Evolutionary conservation across 192 early-diverging fungal species (phyloP).

Genomic region (Funneliformis mosseae): DNA sequence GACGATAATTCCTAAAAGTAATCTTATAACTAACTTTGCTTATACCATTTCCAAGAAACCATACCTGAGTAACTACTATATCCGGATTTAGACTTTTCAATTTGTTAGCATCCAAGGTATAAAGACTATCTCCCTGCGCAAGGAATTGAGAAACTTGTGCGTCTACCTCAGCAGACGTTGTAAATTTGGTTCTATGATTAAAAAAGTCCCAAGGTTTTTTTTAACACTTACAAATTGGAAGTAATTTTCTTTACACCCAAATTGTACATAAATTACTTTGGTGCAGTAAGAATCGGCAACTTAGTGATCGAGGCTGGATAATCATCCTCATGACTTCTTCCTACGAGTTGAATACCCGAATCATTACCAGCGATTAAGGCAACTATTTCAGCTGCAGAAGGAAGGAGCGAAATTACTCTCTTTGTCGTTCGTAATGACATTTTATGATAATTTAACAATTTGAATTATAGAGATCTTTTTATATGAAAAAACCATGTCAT

Average conservation of each 20-base stretch:
- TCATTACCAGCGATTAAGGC: background rate
- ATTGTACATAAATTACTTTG: constrained; percentile 20
- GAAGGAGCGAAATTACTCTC: constrained; percentile 48
- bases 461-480: no score
- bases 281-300: constrained; percentile 49
- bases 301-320: constrained; percentile 47
- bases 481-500: no score
- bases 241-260: background rate
- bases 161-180: constrained; percentile 54
- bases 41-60: background rate
- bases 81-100: constrained; percentile 48
- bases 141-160: constrained; percentile 53
- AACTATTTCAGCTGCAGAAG: constrained; percentile 59
- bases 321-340: constrained; percentile 47
- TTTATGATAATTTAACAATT: background rate
- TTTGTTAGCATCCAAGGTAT: constrained; percentile 47
- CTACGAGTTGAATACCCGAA: constrained; percentile 19
- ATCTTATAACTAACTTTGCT: background rate
- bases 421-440: background rate
- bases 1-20: background rate
- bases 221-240: background rate
- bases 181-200: constrained; percentile 46
- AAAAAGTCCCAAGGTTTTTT: background rate
- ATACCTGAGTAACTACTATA: constrained; percentile 54
- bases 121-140: constrained; percentile 48